Evolutionary conservation across 208 protist species (phyloP).

Genomic region (Crithidia sp.): DNA sequence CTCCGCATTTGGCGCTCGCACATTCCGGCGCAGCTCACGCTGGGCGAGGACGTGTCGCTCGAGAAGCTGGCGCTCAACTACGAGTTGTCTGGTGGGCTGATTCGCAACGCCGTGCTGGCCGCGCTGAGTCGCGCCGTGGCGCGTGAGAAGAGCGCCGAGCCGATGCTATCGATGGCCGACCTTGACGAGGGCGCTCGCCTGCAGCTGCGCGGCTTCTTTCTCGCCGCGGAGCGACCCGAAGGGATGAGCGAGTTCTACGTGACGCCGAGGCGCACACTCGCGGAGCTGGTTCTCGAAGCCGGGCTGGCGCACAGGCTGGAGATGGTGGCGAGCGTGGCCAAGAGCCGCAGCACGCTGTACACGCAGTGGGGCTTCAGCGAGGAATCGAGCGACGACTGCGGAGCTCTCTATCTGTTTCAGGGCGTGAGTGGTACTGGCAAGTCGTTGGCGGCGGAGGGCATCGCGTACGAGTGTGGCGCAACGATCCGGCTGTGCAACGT

Average conservation of each 20-base stretch:
- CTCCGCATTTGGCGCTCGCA: slow-evolving; percentile 86
- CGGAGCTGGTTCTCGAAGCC: slow-evolving; percentile 73
- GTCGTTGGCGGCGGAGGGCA: slow-evolving; percentile 85
- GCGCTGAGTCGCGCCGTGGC: slow-evolving; percentile 82
- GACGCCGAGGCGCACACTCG: slow-evolving; percentile 75
- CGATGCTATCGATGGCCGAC: slow-evolving; percentile 74
- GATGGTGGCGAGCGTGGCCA: slow-evolving; percentile 62
- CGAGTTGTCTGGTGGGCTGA: slow-evolving; percentile 91
- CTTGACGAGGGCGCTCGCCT: slow-evolving; percentile 77
- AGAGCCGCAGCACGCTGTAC: slow-evolving; percentile 87
- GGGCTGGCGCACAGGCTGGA: slow-evolving; percentile 52
- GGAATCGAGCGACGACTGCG: slow-evolving; percentile 41
- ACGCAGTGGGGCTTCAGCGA: slow-evolving; percentile 90
- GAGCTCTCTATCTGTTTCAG: slow-evolving; percentile 69
- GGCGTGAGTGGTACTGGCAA: slow-evolving; percentile 89
- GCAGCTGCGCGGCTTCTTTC: slow-evolving; percentile 91
- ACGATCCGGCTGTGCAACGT: slow-evolving; percentile 90
- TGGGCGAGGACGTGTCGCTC: slow-evolving; percentile 74
- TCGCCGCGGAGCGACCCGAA: slow-evolving; percentile 64
- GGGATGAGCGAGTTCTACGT: slow-evolving; percentile 62
- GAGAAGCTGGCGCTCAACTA: slow-evolving; percentile 82
- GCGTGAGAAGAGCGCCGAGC: slow-evolving; percentile 65
- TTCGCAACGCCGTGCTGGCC: slow-evolving; percentile 92
- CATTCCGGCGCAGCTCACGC: slow-evolving; percentile 57
- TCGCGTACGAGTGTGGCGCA: slow-evolving; percentile 91